Conservation (phyloP, 1,284 basidiomycete species). For the Rhizoctonia solani region DNA sequence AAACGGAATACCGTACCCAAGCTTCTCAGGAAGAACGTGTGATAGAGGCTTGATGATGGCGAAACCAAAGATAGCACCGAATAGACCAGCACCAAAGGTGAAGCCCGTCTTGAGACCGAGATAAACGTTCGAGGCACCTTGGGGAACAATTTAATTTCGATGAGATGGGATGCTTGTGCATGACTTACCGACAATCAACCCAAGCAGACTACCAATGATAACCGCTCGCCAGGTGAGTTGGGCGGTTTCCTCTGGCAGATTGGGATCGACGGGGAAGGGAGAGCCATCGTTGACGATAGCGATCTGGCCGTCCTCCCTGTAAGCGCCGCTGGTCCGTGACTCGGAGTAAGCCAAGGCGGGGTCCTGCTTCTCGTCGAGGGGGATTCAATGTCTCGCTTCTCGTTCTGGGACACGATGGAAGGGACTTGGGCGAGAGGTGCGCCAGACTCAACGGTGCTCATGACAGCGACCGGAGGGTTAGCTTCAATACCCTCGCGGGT, state of each 20-base stretch:
- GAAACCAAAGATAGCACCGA: slow-evolving; percentile 67
- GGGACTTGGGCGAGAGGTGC: slow-evolving; percentile 29
- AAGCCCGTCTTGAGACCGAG: slow-evolving; percentile 72
- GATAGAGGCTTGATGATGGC: slow-evolving; percentile 65
- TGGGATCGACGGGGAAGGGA: slow-evolving; percentile 60
- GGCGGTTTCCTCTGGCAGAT: slow-evolving; percentile 56
- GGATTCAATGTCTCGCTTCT: no score
- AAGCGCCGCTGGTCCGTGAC: background rate
- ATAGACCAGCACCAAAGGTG: slow-evolving; percentile 66
- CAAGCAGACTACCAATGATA: slow-evolving; percentile 63
- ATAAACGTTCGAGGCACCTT: slow-evolving; percentile 68
- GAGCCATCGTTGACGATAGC: slow-evolving; percentile 19
- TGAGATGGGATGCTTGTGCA: no score
- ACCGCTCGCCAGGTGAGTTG: slow-evolving; percentile 64
- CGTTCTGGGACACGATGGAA: no score
- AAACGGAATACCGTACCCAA: slow-evolving; percentile 42
- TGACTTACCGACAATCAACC: slow-evolving; percentile 55
- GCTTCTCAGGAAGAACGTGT: slow-evolving; percentile 52
- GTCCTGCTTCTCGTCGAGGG: slow-evolving; percentile 25
- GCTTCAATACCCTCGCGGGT: slow-evolving; percentile 16
- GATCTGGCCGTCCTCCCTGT: slow-evolving; percentile 18
- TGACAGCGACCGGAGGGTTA: slow-evolving; percentile 28
- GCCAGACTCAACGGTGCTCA: slow-evolving; percentile 31
- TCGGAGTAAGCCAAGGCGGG: slow-evolving; percentile 21
- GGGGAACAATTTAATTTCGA: slow-evolving; percentile 32